phyloP scores from a whole-genome alignment of 2,329 filamentous ascomycete genomes.

The Zymoseptoria pseudotritici region DNA sequence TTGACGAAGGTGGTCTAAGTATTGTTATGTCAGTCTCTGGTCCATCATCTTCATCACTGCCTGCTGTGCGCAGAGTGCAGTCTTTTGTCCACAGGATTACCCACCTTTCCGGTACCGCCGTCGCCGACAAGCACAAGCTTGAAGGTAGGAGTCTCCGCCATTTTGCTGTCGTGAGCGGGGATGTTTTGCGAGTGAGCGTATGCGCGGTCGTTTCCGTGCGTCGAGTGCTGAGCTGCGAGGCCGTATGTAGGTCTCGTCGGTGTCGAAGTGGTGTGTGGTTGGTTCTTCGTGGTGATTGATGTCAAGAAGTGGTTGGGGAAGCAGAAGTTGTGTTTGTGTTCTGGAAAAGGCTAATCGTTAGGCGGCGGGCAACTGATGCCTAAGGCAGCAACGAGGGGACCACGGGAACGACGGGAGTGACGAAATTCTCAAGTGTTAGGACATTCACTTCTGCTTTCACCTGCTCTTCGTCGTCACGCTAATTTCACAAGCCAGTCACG shows the following conservation, averaged over 20 bases:
- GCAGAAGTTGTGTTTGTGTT: not conserved
- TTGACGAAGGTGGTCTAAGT: conserved; percentile 97
- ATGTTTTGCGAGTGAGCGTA: conserved; percentile 3
- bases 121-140: conserved; percentile 99
- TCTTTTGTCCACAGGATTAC: conserved; percentile 24
- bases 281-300: not conserved
- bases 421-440: not conserved
- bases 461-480: not conserved
- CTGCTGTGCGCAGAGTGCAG: not conserved
- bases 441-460: not conserved
- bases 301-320: not conserved
- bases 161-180: conserved; percentile 16
- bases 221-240: not conserved
- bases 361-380: not conserved
- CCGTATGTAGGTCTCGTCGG: not conserved
- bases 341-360: not conserved
- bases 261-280: not conserved
- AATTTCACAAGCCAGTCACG: not conserved
- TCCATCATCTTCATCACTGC: conserved; percentile 6
- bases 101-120: conserved; percentile 98
- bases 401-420: not conserved
- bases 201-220: not conserved
- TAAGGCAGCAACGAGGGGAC: not conserved
- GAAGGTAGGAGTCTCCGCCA: conserved; percentile 65
- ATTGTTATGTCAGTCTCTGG: conserved; percentile 12